Base-by-base conservation (phyloP, 306 rosid genomes). In the Vicia villosa region DNA sequence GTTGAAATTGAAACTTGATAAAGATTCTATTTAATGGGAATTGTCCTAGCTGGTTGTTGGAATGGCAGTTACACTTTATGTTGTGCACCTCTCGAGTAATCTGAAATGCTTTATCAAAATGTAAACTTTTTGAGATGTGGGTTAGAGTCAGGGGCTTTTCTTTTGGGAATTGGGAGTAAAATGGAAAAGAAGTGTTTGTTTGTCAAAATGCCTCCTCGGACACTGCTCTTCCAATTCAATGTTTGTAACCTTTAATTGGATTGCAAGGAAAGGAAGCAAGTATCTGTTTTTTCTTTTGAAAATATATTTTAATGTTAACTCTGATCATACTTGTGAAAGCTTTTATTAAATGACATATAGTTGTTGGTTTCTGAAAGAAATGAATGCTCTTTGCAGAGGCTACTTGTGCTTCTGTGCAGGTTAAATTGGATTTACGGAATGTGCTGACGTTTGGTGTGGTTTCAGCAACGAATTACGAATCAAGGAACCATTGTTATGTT, bases 91-190 rank as follows among this genome's bases (percentile, higher is more conserved):
- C 54, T 71, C 70, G 61, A 74, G 72, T 65, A 65, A 63, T n/a
- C 30, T 69, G 63, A 69, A 69, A 65, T 59, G 83, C 68, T 70
- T 69, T 70, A 57, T 68, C 74, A 51, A 55, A 58, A 60, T 50
- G 80, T 24, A 46, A 54, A 63, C 47, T 72, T 37, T 55, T 68
- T 54, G 24, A 62, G 13, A 69, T 56, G 19, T 55, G 57, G 45
- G 16, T 66, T 58, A 22, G 49, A 60, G 38, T 40, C 12, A 20
- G 21, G 24, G 70, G 17, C 5, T 61, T 36, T 34, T 15, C 69
- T 61, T 47, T 62, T 36, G 16, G 26, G 26, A 34, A 21, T 46
- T 72, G 16, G 49, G 32, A 37, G 51, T 37, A 22, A 56, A 72
- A 51, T 62, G 22, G 0, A 14, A 13, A 36, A 51, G n/a, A 8